Percentiles rank a stretch among this genome's conserved stretches.
These are phyloP conservation scores for Penicillium rolfsii DNA, from an alignment of 2,329 filamentous ascomycete species.

Conservation along the genomic window DNA sequence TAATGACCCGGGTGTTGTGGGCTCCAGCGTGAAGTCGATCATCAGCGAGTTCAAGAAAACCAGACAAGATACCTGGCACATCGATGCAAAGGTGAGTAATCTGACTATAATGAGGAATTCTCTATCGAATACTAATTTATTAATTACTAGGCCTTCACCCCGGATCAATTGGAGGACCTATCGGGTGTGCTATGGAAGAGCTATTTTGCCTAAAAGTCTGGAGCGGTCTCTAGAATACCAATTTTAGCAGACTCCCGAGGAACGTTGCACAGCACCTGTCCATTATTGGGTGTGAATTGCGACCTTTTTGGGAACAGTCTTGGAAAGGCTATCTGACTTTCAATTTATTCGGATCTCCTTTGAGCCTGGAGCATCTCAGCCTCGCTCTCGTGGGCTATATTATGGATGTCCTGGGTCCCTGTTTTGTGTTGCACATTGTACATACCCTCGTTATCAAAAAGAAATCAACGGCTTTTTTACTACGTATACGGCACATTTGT, in stretches of 20 bases:
- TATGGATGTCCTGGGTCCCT: neutral
- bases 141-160: constrained; percentile 73
- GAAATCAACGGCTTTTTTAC: neutral
- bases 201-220: constrained; percentile 75
- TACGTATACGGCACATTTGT: neutral
- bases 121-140: constrained; percentile 13
- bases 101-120: constrained; percentile 6
- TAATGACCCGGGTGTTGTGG: constrained; percentile 86
- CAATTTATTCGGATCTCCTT: neutral
- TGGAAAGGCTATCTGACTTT: neutral
- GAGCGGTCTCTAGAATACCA: neutral
- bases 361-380: neutral
- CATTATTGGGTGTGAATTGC: neutral
- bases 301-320: neutral
- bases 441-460: neutral
- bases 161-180: constrained; percentile 90
- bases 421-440: constrained; percentile 1
- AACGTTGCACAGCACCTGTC: neutral
- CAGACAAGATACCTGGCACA: constrained; percentile 96
- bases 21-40: constrained; percentile 92
- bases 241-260: neutral
- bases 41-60: constrained; percentile 99
- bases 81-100: constrained; percentile 86
- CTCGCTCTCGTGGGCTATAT: neutral
- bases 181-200: constrained; percentile 99